Conservation (phyloP, 73 alveolate species). For the Tetrahymena borealis region DNA sequence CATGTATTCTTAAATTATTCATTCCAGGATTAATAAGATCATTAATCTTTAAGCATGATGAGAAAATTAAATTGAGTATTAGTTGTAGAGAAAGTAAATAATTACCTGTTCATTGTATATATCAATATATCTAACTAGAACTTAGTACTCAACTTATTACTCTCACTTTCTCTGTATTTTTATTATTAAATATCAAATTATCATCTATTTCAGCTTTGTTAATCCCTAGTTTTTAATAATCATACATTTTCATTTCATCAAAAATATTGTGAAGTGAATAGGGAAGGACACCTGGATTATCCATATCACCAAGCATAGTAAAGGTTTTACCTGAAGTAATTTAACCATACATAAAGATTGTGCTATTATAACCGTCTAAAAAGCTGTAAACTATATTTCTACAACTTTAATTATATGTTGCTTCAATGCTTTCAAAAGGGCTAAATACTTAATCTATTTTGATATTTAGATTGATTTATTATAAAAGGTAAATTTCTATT, state of each 20-base stretch:
- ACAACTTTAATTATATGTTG: slow-evolving; percentile 45
- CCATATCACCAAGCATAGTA: slow-evolving; percentile 69
- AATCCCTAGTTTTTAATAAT: no score
- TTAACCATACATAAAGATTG: slow-evolving; percentile 76
- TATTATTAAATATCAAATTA: not conserved
- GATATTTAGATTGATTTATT: not conserved
- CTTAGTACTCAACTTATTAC: slow-evolving; percentile 28
- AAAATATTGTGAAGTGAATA: slow-evolving; percentile 56
- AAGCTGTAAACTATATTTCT: slow-evolving; percentile 35
- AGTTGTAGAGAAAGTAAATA: no score
- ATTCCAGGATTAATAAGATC: slow-evolving; percentile 64
- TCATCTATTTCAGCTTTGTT: not conserved
- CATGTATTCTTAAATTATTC: slow-evolving; percentile 48
- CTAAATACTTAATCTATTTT: slow-evolving; percentile 52
- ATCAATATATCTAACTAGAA: slow-evolving; percentile 60
- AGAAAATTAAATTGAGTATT: not conserved
- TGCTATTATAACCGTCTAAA: slow-evolving; percentile 62
- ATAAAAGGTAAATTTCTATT: not conserved
- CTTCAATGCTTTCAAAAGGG: slow-evolving; percentile 33
- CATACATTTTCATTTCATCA: slow-evolving; percentile 4
- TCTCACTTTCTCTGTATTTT: not conserved
- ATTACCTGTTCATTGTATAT: slow-evolving; percentile 62
- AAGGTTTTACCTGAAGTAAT: slow-evolving; percentile 81
- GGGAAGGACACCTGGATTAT: slow-evolving; percentile 60
- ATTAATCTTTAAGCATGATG: slow-evolving; percentile 24